A percentile compares a stretch with the other conserved stretches of the same genome.
Evolutionary conservation across 2,329 filamentous ascomycete species (phyloP).

Genomic region (Pseudocercospora ulei): DNA sequence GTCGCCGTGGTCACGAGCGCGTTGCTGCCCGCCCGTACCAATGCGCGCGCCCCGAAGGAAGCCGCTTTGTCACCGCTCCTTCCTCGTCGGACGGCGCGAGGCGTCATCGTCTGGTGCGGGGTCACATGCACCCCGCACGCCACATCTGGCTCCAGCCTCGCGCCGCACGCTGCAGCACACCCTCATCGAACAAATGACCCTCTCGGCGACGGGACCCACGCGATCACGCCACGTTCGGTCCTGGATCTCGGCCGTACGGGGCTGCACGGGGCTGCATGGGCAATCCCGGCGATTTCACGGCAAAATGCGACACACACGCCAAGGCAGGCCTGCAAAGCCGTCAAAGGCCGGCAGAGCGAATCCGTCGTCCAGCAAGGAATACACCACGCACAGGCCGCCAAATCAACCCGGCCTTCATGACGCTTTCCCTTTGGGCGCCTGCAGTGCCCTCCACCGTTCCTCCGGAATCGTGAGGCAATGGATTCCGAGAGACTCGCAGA

Average conservation of each 20-base stretch:
- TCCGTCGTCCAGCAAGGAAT: neutral
- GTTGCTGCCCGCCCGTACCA: no score
- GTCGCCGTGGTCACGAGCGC: no score
- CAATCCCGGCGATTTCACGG: neutral
- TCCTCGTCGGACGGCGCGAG: no score
- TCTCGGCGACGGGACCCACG: no score
- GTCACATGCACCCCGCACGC: no score
- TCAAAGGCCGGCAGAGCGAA: conserved; percentile 3
- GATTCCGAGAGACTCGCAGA: conserved; percentile 86
- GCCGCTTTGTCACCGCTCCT: no score
- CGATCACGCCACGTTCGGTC: neutral
- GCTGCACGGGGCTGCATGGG: conserved; percentile 3
- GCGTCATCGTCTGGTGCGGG: no score
- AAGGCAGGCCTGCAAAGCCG: neutral
- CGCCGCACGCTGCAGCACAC: no score
- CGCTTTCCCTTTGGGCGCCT: conserved; percentile 21
- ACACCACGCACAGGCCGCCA: neutral
- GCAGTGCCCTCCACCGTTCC: conserved; percentile 31
- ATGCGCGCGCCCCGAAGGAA: no score
- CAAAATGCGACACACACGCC: neutral
- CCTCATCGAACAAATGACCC: no score
- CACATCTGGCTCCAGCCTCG: no score
- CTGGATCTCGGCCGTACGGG: neutral
- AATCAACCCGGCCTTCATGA: conserved; percentile 3
- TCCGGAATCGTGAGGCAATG: conserved; percentile 75